Evolutionary conservation across 2,329 filamentous ascomycete genomes (phyloP).

Genomic region (Hortaea werneckii): DNA sequence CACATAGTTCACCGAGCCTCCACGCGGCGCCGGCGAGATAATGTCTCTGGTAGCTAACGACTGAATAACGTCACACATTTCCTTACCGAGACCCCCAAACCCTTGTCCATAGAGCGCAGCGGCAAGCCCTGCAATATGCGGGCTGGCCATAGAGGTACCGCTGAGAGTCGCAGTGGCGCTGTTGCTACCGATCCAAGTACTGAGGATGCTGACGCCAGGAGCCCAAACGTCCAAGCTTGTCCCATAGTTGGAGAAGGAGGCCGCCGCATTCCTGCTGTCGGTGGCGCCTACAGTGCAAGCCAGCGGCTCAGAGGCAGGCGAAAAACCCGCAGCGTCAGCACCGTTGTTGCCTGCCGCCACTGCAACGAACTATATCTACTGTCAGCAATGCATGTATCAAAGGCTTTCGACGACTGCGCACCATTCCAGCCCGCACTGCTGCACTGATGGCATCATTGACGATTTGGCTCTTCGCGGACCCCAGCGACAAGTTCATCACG

Average conservation of each 20-base stretch:
- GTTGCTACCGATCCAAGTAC: conserved; percentile 37
- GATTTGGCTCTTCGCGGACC: neutral
- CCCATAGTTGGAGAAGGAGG: conserved; percentile 30
- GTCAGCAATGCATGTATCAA: neutral
- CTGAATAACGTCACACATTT: too few relatives aligned
- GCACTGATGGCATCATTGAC: neutral
- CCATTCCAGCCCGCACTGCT: neutral
- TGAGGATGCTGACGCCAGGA: conserved; percentile 29
- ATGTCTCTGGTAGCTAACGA: too few relatives aligned
- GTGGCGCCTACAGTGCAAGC: conserved; percentile 28
- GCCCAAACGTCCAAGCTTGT: conserved; percentile 30
- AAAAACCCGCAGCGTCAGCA: conserved; percentile 4
- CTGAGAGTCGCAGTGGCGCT: neutral
- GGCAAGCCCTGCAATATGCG: neutral
- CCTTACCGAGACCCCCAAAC: too few relatives aligned
- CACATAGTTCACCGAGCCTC: too few relatives aligned
- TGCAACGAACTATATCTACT: neutral
- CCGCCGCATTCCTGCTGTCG: conserved; percentile 19
- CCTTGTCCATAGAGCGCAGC: neutral
- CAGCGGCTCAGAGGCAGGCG: conserved; percentile 27
- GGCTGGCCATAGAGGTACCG: neutral
- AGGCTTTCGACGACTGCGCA: neutral
- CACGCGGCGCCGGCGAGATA: too few relatives aligned
- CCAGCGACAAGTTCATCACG: neutral
- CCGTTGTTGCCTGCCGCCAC: neutral